Evolutionary conservation across 495 filamentous ascomycete species (phyloP), one percentile per base, ranked within the genome.

Genomic region (Aspergillus sclerotioniger): DNA sequence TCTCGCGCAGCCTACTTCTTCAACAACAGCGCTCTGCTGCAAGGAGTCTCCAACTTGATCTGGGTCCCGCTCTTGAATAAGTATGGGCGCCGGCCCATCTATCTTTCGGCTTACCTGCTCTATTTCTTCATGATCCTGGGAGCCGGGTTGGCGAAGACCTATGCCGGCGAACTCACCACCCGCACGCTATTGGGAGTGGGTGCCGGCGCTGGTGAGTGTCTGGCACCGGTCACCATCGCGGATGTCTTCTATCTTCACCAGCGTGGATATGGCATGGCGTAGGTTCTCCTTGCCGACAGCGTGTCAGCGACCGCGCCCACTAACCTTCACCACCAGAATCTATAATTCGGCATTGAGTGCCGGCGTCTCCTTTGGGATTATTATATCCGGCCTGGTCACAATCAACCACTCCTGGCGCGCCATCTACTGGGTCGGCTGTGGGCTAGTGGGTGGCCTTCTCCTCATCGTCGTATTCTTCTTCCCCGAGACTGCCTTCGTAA

Each of bases 221-320:
- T 83, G 33, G 76, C 75, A 0, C 77, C 75, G 8, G 69, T 77
- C 13, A 79, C 79, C 0, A 80, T 83, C 33, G 74, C 76, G n/a
- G 82, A 85, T 57, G 66, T 82, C 29, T 85, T 82, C 64, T 85
- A 82, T 62, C 64, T 85, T 13, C 82, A 85, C 59, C 78, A 85
- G 58, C 70, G 82, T 12, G 82, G 80, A n/a, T 71, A 70, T 2
- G 63, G 82, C 19, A 70, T 75, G 37, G 67, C 72, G 4, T 62
- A 50, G 48, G 80, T 12, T 83, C 81, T 61, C 76, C 69, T 12
- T 64, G 72, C 12, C 75, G 77, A 32, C 67, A 80, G 8, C 64
- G 75, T 0, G 69, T 73, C 3, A 79, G 80, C 15, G 79, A 77
- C 25, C 25, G 25, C 25, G 72, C n/a, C n/a, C n/a, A 1, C 60